Percentiles rank a stretch among this genome's conserved stretches.
Evolutionary conservation across 306 rosid genomes (phyloP).

Genomic region (Lathyrus oleraceus): DNA sequence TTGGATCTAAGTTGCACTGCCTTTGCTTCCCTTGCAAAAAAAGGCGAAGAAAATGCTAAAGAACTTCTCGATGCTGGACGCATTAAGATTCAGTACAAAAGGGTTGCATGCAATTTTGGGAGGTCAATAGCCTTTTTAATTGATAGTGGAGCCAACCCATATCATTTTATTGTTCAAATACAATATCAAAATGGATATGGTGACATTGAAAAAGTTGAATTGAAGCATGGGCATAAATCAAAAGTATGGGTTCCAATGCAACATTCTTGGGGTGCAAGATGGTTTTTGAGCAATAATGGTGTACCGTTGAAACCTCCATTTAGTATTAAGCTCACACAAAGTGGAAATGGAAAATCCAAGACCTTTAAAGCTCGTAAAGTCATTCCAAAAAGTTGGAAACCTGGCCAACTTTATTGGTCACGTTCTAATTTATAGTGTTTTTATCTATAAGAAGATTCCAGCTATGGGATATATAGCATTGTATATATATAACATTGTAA

Average conservation of each 20-base stretch:
- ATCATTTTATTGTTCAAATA: slow-evolving; percentile 47
- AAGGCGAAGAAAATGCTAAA: no score
- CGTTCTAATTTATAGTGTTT: slow-evolving; percentile 18
- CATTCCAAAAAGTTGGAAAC: slow-evolving; percentile 55
- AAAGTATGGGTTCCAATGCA: slow-evolving; percentile 54
- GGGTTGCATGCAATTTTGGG: slow-evolving; percentile 53
- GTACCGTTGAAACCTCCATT: slow-evolving; percentile 41
- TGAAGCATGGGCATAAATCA: slow-evolving; percentile 38
- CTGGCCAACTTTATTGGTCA: slow-evolving; percentile 55
- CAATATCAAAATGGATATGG: slow-evolving; percentile 64
- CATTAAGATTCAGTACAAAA: no score
- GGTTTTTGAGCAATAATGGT: slow-evolving; percentile 47
- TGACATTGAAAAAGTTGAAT: slow-evolving; percentile 38
- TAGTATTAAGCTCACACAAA: slow-evolving; percentile 48
- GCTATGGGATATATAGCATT: no score
- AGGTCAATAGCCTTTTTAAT: slow-evolving; percentile 37
- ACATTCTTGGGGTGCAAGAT: slow-evolving; percentile 69
- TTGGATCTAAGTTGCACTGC: no score
- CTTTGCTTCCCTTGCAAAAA: no score
- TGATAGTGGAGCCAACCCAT: slow-evolving; percentile 46
- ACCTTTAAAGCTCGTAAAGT: slow-evolving; percentile 28
- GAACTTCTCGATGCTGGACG: no score
- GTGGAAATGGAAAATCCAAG: slow-evolving; percentile 1
- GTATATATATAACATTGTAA: no score
- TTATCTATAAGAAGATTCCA: no score